Conservation (phyloP, 352 stramenopile genomes). For the Ophiocytium majus region DNA sequence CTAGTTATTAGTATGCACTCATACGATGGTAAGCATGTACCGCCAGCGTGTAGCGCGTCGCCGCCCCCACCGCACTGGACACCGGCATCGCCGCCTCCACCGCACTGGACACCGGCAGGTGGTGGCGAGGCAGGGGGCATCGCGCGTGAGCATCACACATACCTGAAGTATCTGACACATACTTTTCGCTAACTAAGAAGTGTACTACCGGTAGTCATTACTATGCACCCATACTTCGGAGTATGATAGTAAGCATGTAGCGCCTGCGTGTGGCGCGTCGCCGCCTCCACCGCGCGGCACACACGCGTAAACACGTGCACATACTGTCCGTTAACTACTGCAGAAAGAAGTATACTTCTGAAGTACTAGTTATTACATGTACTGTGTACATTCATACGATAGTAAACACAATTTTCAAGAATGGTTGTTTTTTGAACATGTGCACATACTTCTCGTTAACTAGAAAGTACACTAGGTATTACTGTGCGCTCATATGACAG, state of each 20-base stretch:
- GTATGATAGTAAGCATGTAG: not conserved
- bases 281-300: constrained; percentile 28
- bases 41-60: constrained; percentile 39
- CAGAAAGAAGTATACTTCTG: not conserved
- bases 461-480: not conserved
- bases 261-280: constrained; percentile 40
- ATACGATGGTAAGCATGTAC: too few species aligned
- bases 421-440: too few species aligned
- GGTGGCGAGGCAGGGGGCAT: not conserved
- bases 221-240: not conserved
- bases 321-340: not conserved
- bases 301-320: too few species aligned
- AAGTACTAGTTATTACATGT: not conserved
- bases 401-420: too few species aligned
- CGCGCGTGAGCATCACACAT: not conserved
- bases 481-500: too few species aligned
- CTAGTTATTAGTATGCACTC: too few species aligned
- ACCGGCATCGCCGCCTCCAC: not conserved
- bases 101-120: not conserved
- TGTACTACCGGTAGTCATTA: not conserved
- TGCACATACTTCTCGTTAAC: constrained; percentile 19
- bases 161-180: not conserved
- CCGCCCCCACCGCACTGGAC: not conserved
- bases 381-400: too few species aligned
- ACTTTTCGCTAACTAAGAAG: too few species aligned